A percentile compares a stretch with the other conserved stretches of the same genome.
phyloP scores from a whole-genome alignment of 2,329 filamentous ascomycete genomes.

The Elsinoe arachidis region DNA sequence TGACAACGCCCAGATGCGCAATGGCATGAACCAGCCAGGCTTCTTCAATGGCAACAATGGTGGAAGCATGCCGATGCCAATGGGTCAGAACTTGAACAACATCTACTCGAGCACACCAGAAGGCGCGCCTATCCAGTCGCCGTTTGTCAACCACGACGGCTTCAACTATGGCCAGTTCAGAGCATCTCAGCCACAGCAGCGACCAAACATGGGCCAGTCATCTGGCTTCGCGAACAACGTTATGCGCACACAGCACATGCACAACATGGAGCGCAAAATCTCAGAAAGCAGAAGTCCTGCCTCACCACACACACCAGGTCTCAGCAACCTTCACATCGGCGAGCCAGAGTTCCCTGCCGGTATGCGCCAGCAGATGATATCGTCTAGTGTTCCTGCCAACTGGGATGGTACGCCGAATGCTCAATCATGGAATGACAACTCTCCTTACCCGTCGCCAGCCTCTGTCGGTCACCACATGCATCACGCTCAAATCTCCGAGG shows the following conservation, averaged over 20 bases:
- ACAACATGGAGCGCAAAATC: conserved; percentile 47
- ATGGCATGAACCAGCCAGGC: conserved; percentile 22
- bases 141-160: conserved; percentile 59
- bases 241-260: conserved; percentile 30
- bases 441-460: conserved; percentile 77
- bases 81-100: conserved; percentile 60
- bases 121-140: conserved; percentile 83
- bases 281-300: conserved; percentile 71
- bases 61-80: conserved; percentile 38
- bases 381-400: conserved; percentile 77
- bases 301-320: conserved; percentile 74
- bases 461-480: conserved; percentile 49
- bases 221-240: conserved; percentile 18
- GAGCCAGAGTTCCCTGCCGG: conserved; percentile 43
- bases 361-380: conserved; percentile 35
- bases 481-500: conserved; percentile 74
- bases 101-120: conserved; percentile 89
- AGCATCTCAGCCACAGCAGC: conserved; percentile 35
- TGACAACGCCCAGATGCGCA: conserved; percentile 15
- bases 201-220: conserved; percentile 33
- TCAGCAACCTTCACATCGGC: conserved; percentile 63
- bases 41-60: conserved; percentile 36
- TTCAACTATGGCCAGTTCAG: conserved; percentile 74
- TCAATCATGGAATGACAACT: conserved; percentile 72
- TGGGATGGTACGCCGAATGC: conserved; percentile 76